Evolutionary conservation across 331 rosid species (phyloP).

Genomic region (Malus hybrid): DNA sequence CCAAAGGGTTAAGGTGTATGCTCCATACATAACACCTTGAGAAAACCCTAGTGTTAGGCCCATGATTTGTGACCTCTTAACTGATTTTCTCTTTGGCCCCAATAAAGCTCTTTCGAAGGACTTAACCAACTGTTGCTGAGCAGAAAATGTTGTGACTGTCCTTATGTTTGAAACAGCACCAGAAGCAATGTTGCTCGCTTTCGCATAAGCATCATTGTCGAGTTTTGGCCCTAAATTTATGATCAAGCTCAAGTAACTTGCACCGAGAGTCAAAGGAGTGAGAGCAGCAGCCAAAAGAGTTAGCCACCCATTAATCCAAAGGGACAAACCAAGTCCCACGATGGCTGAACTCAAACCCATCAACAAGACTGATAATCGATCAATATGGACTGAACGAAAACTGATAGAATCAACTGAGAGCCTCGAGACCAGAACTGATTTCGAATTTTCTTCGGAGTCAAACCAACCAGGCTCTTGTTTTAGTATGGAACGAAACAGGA

Average conservation of each 20-base stretch:
- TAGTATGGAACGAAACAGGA: conserved; percentile 60
- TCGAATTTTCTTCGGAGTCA: conserved; percentile 76
- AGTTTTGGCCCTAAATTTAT: conserved; percentile 63
- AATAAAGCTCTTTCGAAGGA: conserved; percentile 61
- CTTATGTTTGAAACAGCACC: conserved; percentile 85
- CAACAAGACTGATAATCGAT: conserved; percentile 66
- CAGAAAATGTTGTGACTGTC: conserved; percentile 74
- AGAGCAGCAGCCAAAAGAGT: conserved; percentile 69
- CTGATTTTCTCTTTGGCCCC: conserved; percentile 53
- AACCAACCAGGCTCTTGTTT: conserved; percentile 96
- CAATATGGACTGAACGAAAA: conserved; percentile 70
- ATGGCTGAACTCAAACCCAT: conserved; percentile 84
- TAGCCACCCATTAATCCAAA: conserved; percentile 42
- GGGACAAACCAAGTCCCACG: conserved; percentile 60
- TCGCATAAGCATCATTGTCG: conserved; percentile 59
- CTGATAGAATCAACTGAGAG: conserved; percentile 56
- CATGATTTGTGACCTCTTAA: conserved; percentile 53
- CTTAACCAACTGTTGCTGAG: conserved; percentile 65
- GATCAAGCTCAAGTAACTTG: conserved; percentile 75
- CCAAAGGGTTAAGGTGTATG: conserved; percentile 77
- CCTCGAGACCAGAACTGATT: conserved; percentile 61
- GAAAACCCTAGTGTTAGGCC: conserved; percentile 76
- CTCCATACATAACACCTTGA: conserved; percentile 80
- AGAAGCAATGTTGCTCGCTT: conserved; percentile 84
- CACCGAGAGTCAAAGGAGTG: conserved; percentile 84